Base-by-base conservation (phyloP, 108 stramenopile species). In the Skeletonema tropicum region DNA sequence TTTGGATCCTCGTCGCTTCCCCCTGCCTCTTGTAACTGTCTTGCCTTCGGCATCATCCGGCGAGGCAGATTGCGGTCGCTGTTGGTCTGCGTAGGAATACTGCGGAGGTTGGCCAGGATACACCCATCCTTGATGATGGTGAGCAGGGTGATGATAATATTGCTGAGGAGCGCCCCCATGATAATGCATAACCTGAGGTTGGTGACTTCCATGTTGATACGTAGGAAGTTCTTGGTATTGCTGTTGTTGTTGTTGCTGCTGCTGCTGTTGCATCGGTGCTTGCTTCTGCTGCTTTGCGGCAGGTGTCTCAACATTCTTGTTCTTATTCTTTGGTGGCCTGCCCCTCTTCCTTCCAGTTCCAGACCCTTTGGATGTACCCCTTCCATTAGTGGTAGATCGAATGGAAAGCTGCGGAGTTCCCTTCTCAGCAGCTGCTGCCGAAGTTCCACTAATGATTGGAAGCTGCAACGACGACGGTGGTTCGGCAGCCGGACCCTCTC, bases 401-500 rank as follows among this genome's bases (percentile, higher is more conserved):
- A 75, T 70, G 14, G 80, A 30, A 14, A 82, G 74, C 41, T 71
- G 70, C 29, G 80, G 80, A 30, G 80, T 55, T 5, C 55, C 45
- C 35, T 52, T 48, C 42, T 66, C 64, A 21, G 29, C 52, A 23
- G 52, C 19, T 55, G 52, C 1, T 2, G 52, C 6, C 2, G 52
- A 55, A 55, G 7, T 25, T 19, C 80, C 74, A 60, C 60, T 72
- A 8, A 82, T 82, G 4, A 82, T 75, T 0, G 80, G 80, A 25
- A 82, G 62, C 70, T 82, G 80, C 38, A 82, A 35, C 11, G 67
- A 71, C 38, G 66, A 64, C 38, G 80, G 74, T 31, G 74, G 74
- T 5, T 42, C 30, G 3, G 38, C 67, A 21, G 58, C 59, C 13
- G 31, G 31, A 49, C 32, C 13, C 30, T 48, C 29, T 48, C 60